Conservation (phyloP, 176 grass and related monocot species). For the Thinopyrum elongatum region DNA sequence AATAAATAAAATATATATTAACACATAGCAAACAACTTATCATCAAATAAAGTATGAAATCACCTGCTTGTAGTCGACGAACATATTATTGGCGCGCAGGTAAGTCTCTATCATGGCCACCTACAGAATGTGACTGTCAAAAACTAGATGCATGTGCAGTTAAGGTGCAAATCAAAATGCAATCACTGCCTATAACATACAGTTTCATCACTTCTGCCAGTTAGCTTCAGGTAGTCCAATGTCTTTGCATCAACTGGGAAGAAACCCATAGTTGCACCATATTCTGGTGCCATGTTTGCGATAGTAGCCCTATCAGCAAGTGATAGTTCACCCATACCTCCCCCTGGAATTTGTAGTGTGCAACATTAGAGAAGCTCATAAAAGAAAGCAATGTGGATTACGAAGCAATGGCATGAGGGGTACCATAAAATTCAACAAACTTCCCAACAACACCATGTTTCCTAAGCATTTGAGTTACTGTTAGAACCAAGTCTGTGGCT, state of each 20-base stretch:
- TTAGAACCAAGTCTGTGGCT: conserved; percentile 95
- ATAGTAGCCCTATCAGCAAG: conserved; percentile 97
- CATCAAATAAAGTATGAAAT: conserved; percentile 5
- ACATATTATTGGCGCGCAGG: conserved; percentile 92
- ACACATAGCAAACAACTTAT: background rate
- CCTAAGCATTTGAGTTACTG: conserved; percentile 93
- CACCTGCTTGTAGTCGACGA: conserved; percentile 84
- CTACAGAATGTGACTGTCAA: conserved; percentile 43
- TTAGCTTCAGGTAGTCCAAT: conserved; percentile 89
- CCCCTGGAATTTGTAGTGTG: conserved; percentile 37
- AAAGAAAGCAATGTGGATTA: background rate
- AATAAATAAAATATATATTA: background rate
- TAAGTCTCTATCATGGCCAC: conserved; percentile 96
- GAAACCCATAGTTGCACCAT: conserved; percentile 99
- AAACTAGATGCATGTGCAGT: conserved; percentile 6
- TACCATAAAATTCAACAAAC: conserved; percentile 98
- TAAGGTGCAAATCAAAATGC: conserved; percentile 15
- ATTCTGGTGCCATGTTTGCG: conserved; percentile 98
- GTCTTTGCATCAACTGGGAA: conserved; percentile 88
- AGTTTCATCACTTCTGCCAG: conserved; percentile 90
- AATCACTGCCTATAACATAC: conserved; percentile 36
- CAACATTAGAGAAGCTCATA: conserved; percentile 5
- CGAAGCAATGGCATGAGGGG: background rate
- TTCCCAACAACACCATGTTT: conserved; percentile 99
- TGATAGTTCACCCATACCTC: conserved; percentile 85